phyloP scores from a whole-genome alignment of 495 filamentous ascomycete species.

The Astrothelium macrocarpum region DNA sequence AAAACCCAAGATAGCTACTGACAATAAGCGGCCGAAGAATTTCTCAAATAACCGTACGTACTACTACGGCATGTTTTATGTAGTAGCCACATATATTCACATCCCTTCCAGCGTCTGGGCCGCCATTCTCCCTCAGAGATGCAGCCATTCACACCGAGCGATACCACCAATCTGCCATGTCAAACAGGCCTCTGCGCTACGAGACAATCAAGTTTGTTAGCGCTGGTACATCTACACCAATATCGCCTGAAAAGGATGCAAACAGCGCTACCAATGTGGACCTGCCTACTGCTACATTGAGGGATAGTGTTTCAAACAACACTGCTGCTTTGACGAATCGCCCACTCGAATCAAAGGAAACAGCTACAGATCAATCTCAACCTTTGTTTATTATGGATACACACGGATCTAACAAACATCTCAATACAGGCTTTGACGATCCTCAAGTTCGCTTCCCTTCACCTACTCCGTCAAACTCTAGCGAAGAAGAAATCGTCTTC shows the following conservation, averaged over 20 bases:
- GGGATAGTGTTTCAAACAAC: not conserved
- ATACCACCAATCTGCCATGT: slow-evolving; percentile 30
- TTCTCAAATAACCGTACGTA: not conserved
- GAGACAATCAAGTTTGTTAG: slow-evolving; percentile 65
- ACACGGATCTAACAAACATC: not conserved
- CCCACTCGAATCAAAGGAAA: not conserved
- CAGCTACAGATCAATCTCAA: not conserved
- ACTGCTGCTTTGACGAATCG: not conserved
- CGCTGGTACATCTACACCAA: slow-evolving; percentile 29
- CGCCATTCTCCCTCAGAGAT: slow-evolving; percentile 56
- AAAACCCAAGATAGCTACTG: too few relatives aligned
- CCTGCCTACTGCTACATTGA: too few relatives aligned
- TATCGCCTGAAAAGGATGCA: slow-evolving; percentile 2
- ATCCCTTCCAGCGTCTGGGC: slow-evolving; percentile 17
- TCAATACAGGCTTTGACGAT: not conserved
- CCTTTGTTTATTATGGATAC: not conserved
- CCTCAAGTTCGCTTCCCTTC: slow-evolving; percentile 32
- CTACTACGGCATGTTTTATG: not conserved
- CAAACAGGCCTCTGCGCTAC: slow-evolving; percentile 34
- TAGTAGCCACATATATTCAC: too few relatives aligned
- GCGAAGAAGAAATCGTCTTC: slow-evolving; percentile 61
- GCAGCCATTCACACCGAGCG: slow-evolving; percentile 69
- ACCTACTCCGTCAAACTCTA: slow-evolving; percentile 44
- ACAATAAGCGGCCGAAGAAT: too few relatives aligned
- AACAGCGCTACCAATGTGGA: not conserved